These are phyloP conservation scores for Cylindrotheca fusiformis DNA, from an alignment of 108 stramenopile genomes.

Conservation along the genomic window DNA sequence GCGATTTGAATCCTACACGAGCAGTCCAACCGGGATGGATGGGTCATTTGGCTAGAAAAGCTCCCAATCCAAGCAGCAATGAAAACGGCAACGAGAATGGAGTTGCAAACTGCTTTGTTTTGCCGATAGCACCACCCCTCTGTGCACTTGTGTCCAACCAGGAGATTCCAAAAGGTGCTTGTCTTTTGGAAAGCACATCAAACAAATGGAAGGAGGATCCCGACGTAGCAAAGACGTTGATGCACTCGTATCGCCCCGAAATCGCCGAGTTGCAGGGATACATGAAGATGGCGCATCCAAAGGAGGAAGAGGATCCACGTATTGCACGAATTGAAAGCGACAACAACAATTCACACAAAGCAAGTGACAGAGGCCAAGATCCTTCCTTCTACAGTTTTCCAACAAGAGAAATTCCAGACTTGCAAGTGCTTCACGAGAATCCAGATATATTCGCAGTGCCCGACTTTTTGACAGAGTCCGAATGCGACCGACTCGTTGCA, in stretches of 20 bases:
- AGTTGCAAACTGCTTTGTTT: background rate
- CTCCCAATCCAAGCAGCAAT: too few relatives aligned
- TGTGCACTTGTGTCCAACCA: conserved; percentile 36
- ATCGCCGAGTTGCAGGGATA: conserved; percentile 32
- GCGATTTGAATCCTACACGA: conserved; percentile 27
- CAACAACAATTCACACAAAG: conserved; percentile 16
- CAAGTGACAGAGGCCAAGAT: background rate
- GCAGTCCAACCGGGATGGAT: conserved; percentile 31
- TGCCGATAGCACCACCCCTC: conserved; percentile 38
- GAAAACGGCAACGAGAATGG: background rate
- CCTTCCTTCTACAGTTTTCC: background rate
- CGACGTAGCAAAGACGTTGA: background rate
- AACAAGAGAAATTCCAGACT: conserved; percentile 32
- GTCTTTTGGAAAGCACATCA: conserved; percentile 8
- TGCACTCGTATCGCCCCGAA: conserved; percentile 4
- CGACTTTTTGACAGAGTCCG: conserved; percentile 35
- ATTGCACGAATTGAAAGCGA: background rate
- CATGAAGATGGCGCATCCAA: conserved; percentile 29
- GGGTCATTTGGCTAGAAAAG: conserved; percentile 17
- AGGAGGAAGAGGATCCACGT: too few relatives aligned
- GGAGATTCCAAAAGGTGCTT: conserved; percentile 30
- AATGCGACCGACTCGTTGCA: conserved; percentile 45
- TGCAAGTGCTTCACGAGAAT: conserved; percentile 18
- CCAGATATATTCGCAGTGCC: conserved; percentile 44
- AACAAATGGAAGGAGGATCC: background rate